Evolutionary conservation across 2,329 filamentous ascomycete genomes (phyloP), one percentile per base, ranked within the genome.

Genomic region (Fusarium pseudoanthophilum): DNA sequence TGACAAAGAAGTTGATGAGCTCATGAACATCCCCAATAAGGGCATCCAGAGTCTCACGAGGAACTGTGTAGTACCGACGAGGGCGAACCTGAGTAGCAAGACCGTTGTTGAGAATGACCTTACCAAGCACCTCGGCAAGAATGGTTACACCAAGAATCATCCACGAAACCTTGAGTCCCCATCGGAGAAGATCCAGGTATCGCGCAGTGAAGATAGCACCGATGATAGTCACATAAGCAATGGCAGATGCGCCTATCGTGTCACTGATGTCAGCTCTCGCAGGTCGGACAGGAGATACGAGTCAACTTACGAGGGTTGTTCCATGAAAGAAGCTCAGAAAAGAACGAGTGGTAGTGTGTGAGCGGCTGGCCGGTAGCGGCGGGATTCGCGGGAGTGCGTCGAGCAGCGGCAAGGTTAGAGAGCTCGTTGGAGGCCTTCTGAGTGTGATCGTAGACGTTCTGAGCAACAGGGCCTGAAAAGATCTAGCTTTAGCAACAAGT

Each of bases 321-420:
- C 90, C 91, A 92, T 75, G 90, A 92, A 70, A 93, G 84, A 64
- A 93, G 86, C 80, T 91, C 89, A 57, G 87, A 88, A 82, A 93
- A 92, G 83, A 92, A 89, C 21, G 90, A 92, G 84, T 92, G 90
- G 81, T 92, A 93, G 82, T 92, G 89, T 67, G 90, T 92, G 78
- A 92, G 82, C 57, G 87, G 87, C 81, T 92, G 89, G 77, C 88
- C 89, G 52, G 88, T 90, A 70, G 88, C 88, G 77, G 89, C 85
- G 39, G 85, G 84, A 65, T 84, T 83, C 57, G 82, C 73, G 61
- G 89, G 89, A 56, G 87, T 88, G 79, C 85, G 85, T 79, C 89
- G 88, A 74, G 88, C 80, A 70, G 86, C 86, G 77, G 88, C 88
- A 53, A 91, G 85, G 80, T 88, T 89, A 78, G 85, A 86, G 72